phyloP scores from a whole-genome alignment of 2,329 filamentous ascomycete species.

The Cordyceps cateniannulata region DNA sequence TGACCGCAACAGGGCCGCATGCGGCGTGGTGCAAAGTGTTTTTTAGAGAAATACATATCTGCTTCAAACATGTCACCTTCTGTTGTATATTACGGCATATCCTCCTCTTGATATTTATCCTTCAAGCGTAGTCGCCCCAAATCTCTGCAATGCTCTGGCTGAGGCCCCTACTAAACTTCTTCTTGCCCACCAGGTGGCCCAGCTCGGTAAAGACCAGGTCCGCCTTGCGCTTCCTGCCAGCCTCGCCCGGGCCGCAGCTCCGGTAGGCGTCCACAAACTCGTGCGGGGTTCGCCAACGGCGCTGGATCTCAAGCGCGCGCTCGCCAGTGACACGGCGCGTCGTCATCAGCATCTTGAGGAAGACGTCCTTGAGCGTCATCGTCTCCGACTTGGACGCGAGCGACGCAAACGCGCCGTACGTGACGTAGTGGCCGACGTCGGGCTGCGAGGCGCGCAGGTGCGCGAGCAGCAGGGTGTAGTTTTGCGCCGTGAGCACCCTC shows the following conservation, averaged over 20 bases:
- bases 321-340: slow-evolving; percentile 68
- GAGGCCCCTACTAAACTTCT: slow-evolving; percentile 59
- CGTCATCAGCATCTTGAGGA: slow-evolving; percentile 82
- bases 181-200: slow-evolving; percentile 54
- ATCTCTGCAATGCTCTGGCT: slow-evolving; percentile 67
- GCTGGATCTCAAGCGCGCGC: slow-evolving; percentile 73
- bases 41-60: background rate
- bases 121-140: slow-evolving; percentile 47
- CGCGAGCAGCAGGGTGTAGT: slow-evolving; percentile 59
- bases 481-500: slow-evolving; percentile 51
- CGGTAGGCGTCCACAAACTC: slow-evolving; percentile 66
- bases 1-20: background rate
- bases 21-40: background rate
- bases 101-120: background rate
- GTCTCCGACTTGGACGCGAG: slow-evolving; percentile 69
- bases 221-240: slow-evolving; percentile 48
- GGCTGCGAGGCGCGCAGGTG: slow-evolving; percentile 50
- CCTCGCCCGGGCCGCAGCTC: slow-evolving; percentile 41
- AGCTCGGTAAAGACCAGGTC: slow-evolving; percentile 55
- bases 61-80: background rate
- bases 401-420: slow-evolving; percentile 64
- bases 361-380: slow-evolving; percentile 68
- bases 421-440: slow-evolving; percentile 51
- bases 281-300: slow-evolving; percentile 67
- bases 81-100: too few relatives aligned